phyloP scores from a whole-genome alignment of 1,284 basidiomycete genomes.

The Mycosarcoma maydis region DNA sequence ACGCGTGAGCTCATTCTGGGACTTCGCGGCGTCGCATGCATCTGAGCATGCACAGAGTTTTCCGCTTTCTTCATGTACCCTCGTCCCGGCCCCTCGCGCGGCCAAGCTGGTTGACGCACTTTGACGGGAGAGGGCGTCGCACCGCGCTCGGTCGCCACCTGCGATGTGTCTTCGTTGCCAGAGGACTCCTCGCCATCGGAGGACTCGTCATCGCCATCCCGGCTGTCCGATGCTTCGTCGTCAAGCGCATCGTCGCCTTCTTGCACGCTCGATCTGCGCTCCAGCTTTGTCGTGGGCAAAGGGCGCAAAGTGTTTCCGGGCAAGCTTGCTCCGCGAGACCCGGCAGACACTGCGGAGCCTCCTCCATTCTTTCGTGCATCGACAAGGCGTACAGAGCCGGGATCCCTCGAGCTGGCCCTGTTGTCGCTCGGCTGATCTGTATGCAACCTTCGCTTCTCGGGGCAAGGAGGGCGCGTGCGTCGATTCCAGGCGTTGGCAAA shows the following conservation, averaged over 20 bases:
- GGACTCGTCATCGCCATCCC: constrained; percentile 59
- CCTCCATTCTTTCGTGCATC: background rate
- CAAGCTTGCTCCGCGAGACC: too few species aligned
- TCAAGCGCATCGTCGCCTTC: constrained; percentile 15
- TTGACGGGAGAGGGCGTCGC: constrained; percentile 16
- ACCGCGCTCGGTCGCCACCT: background rate
- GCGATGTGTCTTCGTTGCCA: constrained; percentile 16
- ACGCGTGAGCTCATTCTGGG: constrained; percentile 33
- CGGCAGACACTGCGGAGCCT: background rate
- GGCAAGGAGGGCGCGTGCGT: constrained; percentile 19
- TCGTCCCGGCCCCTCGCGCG: constrained; percentile 26
- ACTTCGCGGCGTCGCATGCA: constrained; percentile 37
- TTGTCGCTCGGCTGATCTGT: background rate
- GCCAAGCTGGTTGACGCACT: constrained; percentile 11
- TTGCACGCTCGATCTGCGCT: constrained; percentile 15
- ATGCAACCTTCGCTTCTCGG: constrained; percentile 10
- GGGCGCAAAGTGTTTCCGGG: too few species aligned
- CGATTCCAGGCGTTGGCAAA: constrained; percentile 29
- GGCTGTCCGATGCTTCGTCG: constrained; percentile 44
- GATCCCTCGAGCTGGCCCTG: constrained; percentile 1
- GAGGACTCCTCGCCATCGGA: constrained; percentile 41
- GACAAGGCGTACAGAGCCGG: background rate
- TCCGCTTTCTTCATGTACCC: constrained; percentile 49
- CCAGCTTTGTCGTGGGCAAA: background rate
- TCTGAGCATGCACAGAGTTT: constrained; percentile 27